Evolutionary conservation across 768 basidiomycete genomes (phyloP), one percentile per base, ranked within the genome.

Genomic region (Suillus spraguei): DNA sequence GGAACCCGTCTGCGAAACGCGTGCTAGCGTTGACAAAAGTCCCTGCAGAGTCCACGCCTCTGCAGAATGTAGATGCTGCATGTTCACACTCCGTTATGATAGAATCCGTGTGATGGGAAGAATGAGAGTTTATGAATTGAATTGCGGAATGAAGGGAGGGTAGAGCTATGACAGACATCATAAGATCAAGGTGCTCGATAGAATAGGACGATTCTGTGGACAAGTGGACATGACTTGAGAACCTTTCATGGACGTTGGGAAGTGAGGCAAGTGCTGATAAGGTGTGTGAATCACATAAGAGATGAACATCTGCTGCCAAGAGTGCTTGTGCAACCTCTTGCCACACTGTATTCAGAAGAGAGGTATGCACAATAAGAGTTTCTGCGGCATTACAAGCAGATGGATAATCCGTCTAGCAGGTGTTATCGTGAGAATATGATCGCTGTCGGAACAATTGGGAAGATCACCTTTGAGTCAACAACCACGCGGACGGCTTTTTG

Each of bases 11-110:
- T 0, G 96, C 90, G 73, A 99, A 99, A 42, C 97, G 85, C 11
- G 97, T 98, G 71, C 91, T 94, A 8, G 96, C 96, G 70, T 99
- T 99, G 64, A 97, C 85, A 70, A 91, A 99, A 5, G 94, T 94
- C 36, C 95, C 94, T 1, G 97, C 92, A 0, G 91, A 92, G 74
- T 97, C 96, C 28, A 98, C 89, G 8, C 93, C 93, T 20, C 90
- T 83, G 73, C 89, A 92, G 79, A 98, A 99, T 36, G 79, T 79
- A 36, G 87, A 82, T 42, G 85, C 87, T 36, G 89, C 85, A 2
- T 86, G 83, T 39, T 69, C 67, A 52, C 86, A 83, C 75, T 97
- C 94, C 6, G 97, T 95, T 50, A 99, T 82, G 74, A 99, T 98
- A 60, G 83, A 78, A 71, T 99, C 97, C 39, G 97, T 99, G 76